Base-by-base conservation (phyloP, 345 rosid species). In the Alliaria petiolata region DNA sequence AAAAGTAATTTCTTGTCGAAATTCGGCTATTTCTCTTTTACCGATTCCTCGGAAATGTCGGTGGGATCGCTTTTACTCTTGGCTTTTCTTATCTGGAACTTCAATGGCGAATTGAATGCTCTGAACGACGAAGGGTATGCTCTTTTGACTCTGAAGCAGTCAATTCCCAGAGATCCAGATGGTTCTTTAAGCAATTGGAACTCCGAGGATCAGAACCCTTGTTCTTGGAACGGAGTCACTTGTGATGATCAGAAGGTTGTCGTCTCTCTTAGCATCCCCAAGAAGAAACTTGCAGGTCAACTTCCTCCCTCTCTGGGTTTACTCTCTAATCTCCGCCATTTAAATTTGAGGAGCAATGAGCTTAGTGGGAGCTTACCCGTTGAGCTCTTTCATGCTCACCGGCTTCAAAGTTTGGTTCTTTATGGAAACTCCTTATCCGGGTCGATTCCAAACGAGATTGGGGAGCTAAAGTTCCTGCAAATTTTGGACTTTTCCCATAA, bases 161-260 rank as follows among this genome's bases (percentile, higher is more conserved):
- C 91, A 54, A 75, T 89, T 22, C 65, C 74, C 45, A 62, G 65
- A 34, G 98, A 93, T 87, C 97, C 96, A 45, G 84, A 84, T 78
- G 87, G 96, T 71, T 86, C 84, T 64, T 73, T 93, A 36, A 81
- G 72, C 42, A 85, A 83, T 70, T 91, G 97, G 98, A 86, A 87
- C 85, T 71, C 87, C 22, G 89, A 91, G 26, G 71, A 81, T 68
- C 89, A 78, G n/a, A 76, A 69, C 78, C 96, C 95, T 71, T 93
- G 97, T 81, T 85, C 87, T 11, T 93, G 97, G 98, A 91, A 91
- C 79, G 96, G 96, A 71, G 72, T 93, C 76, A 85, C 91, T 55
- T 93, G 99, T 83, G 83, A 86, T 62, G 88, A 91, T 13, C 78
- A 55, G n/a, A 89, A 70, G 31, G 83, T 91, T 63, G 73, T 74